phyloP scores from a whole-genome alignment of 176 grass and related monocot species.

The Avena atlantica region DNA sequence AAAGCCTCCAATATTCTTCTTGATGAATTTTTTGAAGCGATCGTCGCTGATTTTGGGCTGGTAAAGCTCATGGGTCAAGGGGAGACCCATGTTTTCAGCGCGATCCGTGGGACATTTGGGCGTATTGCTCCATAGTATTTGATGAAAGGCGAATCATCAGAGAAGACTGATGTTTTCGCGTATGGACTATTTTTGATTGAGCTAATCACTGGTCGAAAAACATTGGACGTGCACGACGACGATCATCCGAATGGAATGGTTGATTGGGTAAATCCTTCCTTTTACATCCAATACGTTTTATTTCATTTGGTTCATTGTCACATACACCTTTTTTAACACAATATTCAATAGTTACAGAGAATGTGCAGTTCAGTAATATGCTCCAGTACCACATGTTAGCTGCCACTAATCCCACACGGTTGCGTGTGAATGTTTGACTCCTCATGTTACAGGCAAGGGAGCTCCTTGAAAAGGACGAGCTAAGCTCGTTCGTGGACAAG shows the following conservation, averaged over 20 bases:
- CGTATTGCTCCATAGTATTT: slow-evolving; percentile 77
- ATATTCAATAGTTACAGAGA: no score
- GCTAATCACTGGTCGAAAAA: slow-evolving; percentile 74
- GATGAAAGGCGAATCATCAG: slow-evolving; percentile 57
- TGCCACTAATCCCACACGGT: neutral
- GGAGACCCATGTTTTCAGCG: slow-evolving; percentile 67
- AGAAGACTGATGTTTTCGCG: slow-evolving; percentile 89
- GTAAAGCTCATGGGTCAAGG: slow-evolving; percentile 80
- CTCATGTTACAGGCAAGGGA: slow-evolving; percentile 63
- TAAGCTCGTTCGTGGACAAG: slow-evolving; percentile 61
- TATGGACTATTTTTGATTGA: slow-evolving; percentile 81
- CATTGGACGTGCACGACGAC: slow-evolving; percentile 52
- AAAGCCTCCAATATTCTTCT: slow-evolving; percentile 92
- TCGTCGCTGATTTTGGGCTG: slow-evolving; percentile 86
- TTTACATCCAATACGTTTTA: neutral
- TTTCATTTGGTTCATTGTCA: slow-evolving; percentile 1
- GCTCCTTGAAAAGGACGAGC: slow-evolving; percentile 59
- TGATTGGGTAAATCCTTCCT: slow-evolving; percentile 63
- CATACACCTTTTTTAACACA: no score
- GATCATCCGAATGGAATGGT: slow-evolving; percentile 67
- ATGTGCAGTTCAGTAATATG: neutral
- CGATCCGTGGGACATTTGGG: slow-evolving; percentile 68
- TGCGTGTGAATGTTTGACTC: neutral
- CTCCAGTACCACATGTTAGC: neutral
- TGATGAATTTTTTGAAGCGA: slow-evolving; percentile 75